Evolutionary conservation across 208 protist species (phyloP).

Genomic region (Leishmania arabica): DNA sequence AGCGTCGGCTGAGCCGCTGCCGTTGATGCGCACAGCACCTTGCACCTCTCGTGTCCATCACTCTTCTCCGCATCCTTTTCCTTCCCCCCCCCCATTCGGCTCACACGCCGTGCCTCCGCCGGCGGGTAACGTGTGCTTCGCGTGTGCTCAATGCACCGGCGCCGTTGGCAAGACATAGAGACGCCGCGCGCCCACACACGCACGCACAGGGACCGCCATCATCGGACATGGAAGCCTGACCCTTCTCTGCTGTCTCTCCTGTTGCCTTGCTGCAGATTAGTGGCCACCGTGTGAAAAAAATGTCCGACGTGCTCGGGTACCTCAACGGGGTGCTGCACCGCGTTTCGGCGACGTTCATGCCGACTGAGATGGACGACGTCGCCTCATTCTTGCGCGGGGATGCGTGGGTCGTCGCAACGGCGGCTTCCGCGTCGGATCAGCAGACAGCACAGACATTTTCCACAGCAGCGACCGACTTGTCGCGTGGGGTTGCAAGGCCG

Average conservation of each 20-base stretch:
- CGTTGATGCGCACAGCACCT: neutral
- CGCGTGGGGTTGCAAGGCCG: neutral
- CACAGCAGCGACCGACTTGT: neutral
- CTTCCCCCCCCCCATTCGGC: neutral
- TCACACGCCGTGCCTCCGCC: neutral
- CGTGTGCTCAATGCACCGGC: neutral
- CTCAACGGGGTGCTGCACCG: conserved; percentile 45
- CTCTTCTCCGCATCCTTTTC: neutral
- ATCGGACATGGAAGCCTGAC: neutral
- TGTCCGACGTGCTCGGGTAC: conserved; percentile 64
- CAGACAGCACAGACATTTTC: neutral
- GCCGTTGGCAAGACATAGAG: neutral
- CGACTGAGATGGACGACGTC: conserved; percentile 57
- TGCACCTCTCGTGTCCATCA: neutral
- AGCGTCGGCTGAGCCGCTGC: neutral
- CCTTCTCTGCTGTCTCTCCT: neutral
- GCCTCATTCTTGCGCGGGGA: conserved; percentile 52
- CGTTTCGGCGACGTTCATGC: conserved; percentile 62
- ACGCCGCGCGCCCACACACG: neutral
- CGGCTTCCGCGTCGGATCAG: neutral
- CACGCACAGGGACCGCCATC: neutral
- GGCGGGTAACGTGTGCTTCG: neutral
- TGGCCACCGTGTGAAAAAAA: conserved; percentile 7
- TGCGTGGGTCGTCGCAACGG: conserved; percentile 13
- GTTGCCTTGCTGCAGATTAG: neutral